Evolutionary conservation across 176 grass and related monocot genomes (phyloP).

Genomic region (Eremochloa ophiuroides): DNA sequence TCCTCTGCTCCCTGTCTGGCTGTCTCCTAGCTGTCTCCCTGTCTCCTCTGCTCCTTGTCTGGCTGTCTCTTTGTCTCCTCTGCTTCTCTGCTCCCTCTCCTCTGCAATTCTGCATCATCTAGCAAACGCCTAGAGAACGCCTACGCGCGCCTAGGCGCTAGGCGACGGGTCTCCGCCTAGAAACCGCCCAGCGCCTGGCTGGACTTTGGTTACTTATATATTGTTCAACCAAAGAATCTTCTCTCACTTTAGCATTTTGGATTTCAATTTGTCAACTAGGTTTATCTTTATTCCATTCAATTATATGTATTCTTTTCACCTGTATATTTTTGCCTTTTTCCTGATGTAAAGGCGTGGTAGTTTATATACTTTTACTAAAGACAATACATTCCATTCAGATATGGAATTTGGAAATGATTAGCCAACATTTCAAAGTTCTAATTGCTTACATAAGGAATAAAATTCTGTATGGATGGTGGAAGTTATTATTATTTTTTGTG

Average conservation of each 20-base stretch:
- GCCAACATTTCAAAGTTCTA: not conserved
- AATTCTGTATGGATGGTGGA: not conserved
- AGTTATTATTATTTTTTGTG: not conserved
- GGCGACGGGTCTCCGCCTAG: too few relatives aligned
- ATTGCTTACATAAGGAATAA: not conserved
- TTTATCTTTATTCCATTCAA: not conserved
- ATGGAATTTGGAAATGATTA: not conserved
- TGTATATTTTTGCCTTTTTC: not conserved
- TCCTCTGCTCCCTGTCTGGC: too few relatives aligned
- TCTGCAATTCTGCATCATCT: too few relatives aligned
- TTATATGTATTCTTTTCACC: not conserved
- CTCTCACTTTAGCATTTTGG: not conserved
- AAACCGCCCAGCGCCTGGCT: too few relatives aligned
- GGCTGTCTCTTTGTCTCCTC: too few relatives aligned
- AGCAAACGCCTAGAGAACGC: too few relatives aligned
- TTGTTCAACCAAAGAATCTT: not conserved
- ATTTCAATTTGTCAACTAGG: not conserved
- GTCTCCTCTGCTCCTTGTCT: too few relatives aligned
- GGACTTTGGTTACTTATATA: not conserved
- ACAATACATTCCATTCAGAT: not conserved
- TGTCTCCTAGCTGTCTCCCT: too few relatives aligned
- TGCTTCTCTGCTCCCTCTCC: too few relatives aligned
- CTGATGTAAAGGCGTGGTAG: not conserved
- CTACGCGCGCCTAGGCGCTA: too few relatives aligned
- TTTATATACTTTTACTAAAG: not conserved